These are phyloP conservation scores for Arabis hirsuta DNA, from an alignment of 345 rosid genomes.

Conservation along the genomic window DNA sequence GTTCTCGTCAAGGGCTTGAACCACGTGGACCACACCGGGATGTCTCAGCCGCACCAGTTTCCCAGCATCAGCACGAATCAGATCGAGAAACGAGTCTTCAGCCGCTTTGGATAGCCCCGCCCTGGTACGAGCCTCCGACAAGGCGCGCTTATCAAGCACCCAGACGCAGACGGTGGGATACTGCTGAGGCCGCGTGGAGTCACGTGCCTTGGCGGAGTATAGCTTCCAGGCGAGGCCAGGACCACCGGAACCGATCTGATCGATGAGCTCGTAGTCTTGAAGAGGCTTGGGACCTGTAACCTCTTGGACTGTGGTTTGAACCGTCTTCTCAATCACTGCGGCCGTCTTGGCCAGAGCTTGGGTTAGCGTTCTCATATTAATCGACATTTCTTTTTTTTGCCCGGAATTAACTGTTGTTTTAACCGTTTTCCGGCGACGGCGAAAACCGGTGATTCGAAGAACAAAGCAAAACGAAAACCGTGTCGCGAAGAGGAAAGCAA, in stretches of 20 bases:
- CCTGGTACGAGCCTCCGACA: constrained; percentile 77
- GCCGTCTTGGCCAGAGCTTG: constrained; percentile 95
- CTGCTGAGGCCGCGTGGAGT: constrained; percentile 72
- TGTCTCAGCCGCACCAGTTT: constrained; percentile 84
- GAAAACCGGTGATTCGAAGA: constrained; percentile 41
- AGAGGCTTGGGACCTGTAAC: constrained; percentile 91
- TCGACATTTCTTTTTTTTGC: constrained; percentile 56
- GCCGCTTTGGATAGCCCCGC: constrained; percentile 79
- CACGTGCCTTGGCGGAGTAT: constrained; percentile 76
- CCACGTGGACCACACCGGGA: constrained; percentile 92
- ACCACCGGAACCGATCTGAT: constrained; percentile 66
- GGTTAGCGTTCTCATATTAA: constrained; percentile 88
- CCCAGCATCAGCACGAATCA: constrained; percentile 78
- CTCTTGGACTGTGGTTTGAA: constrained; percentile 95
- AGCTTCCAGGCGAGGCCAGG: constrained; percentile 72
- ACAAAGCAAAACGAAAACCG: constrained; percentile 1
- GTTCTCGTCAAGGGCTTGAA: constrained; percentile 96
- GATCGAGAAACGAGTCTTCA: constrained; percentile 80
- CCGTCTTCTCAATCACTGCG: constrained; percentile 92
- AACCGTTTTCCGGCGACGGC: constrained; percentile 42
- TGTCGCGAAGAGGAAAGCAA: background rate
- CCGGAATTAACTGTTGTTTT: constrained; percentile 54
- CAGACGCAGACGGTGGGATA: constrained; percentile 92
- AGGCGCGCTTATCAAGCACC: constrained; percentile 80
- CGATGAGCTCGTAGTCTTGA: constrained; percentile 84